Conservation (phyloP, 768 basidiomycete species). For the Aureoboletus auriporus region DNA sequence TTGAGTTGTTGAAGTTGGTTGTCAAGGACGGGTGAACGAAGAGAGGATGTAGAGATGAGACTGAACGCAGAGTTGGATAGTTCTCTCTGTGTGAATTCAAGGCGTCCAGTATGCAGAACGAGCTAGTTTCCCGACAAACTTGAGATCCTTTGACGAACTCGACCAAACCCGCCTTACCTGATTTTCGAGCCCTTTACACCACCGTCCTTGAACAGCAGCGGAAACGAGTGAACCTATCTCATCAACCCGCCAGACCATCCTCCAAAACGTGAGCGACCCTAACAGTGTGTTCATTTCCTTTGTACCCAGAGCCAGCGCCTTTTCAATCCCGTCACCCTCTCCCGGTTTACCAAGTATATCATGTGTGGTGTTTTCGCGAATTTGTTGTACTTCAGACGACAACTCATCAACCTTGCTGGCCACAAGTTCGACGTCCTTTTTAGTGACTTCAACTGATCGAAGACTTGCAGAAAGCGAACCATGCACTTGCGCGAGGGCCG, state of each 20-base stretch:
- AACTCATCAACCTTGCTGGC: slow-evolving; percentile 35
- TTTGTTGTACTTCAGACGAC: slow-evolving; percentile 36
- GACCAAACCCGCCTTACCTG: slow-evolving; percentile 33
- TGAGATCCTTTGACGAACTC: not conserved
- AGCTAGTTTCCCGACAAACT: slow-evolving; percentile 39
- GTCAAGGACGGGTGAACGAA: slow-evolving; percentile 52
- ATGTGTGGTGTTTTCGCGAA: slow-evolving; percentile 30
- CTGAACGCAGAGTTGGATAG: slow-evolving; percentile 39
- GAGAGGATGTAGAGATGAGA: slow-evolving; percentile 35
- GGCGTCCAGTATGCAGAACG: slow-evolving; percentile 58
- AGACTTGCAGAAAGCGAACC: slow-evolving; percentile 39
- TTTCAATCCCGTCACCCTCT: slow-evolving; percentile 18
- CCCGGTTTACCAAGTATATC: slow-evolving; percentile 37
- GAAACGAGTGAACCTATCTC: slow-evolving; percentile 35
- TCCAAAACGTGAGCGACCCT: slow-evolving; percentile 37
- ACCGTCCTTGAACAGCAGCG: slow-evolving; percentile 28
- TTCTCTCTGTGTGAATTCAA: slow-evolving; percentile 44
- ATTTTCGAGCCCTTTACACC: slow-evolving; percentile 47
- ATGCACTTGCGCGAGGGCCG: slow-evolving; percentile 36
- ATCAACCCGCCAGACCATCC: slow-evolving; percentile 37
- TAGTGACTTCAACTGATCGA: slow-evolving; percentile 26
- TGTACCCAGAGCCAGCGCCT: slow-evolving; percentile 26
- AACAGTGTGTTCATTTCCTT: slow-evolving; percentile 30
- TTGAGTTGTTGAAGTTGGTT: slow-evolving; percentile 56
- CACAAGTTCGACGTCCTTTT: slow-evolving; percentile 34